Conservation (phyloP, 441 rosid species). For the Capsella rubella region DNA sequence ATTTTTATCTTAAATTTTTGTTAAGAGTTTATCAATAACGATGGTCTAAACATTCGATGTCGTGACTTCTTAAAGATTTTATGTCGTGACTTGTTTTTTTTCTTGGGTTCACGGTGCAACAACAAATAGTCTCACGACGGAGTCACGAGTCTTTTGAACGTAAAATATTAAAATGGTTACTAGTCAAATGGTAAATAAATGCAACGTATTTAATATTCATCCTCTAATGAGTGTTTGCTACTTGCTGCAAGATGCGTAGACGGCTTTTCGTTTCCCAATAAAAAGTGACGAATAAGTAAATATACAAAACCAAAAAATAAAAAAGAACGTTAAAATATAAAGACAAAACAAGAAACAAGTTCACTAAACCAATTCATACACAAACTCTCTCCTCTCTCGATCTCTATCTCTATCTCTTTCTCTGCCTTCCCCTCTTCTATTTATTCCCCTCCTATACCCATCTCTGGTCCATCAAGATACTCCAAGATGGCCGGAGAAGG, state of each 20-base stretch:
- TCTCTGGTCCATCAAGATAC: background rate
- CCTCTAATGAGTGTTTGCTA: background rate
- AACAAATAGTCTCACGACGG: too few species aligned
- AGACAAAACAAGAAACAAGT: background rate
- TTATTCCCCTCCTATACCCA: background rate
- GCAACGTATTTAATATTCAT: too few species aligned
- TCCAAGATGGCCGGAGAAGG: slow-evolving; percentile 37
- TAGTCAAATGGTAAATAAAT: too few species aligned
- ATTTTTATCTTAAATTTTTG: too few species aligned
- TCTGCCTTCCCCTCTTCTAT: background rate
- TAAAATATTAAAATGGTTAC: too few species aligned
- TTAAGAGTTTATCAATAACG: too few species aligned
- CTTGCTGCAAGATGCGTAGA: slow-evolving; percentile 32
- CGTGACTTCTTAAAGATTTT: too few species aligned
- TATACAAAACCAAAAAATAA: background rate
- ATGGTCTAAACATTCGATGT: too few species aligned
- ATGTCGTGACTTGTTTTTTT: too few species aligned
- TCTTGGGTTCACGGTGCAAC: too few species aligned
- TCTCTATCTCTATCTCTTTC: background rate
- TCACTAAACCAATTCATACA: background rate
- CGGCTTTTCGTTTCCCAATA: slow-evolving; percentile 26
- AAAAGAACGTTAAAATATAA: background rate
- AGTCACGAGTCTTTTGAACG: too few species aligned
- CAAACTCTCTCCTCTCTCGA: background rate
- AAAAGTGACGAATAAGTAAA: background rate